Percentiles rank a stretch among this genome's conserved stretches.
Conservation (phyloP, 2,329 filamentous ascomycete genomes). For the Tolypocladium sp. region DNA sequence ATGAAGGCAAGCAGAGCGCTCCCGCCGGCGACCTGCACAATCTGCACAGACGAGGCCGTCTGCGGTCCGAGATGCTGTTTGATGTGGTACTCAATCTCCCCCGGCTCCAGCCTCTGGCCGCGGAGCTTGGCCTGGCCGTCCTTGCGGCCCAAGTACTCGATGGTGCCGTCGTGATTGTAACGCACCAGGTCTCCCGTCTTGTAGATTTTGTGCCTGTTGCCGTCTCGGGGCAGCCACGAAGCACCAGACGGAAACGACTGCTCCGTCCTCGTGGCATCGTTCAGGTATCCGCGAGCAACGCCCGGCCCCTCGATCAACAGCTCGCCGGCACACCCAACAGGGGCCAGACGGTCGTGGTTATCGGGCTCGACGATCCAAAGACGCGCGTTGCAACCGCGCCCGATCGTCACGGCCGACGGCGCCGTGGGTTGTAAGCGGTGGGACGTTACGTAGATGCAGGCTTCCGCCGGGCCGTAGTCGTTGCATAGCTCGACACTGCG, state of each 20-base stretch:
- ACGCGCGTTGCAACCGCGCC: too few relatives aligned
- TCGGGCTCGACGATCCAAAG: neutral
- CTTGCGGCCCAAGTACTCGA: slow-evolving; percentile 11
- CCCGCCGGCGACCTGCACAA: too few relatives aligned
- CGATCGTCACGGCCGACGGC: neutral
- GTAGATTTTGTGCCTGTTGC: neutral
- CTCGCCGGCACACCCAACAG: neutral
- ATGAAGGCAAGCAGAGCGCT: too few relatives aligned
- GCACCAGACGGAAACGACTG: too few relatives aligned
- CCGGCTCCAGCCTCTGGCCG: slow-evolving; percentile 9
- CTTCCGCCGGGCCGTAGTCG: neutral
- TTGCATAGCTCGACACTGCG: neutral
- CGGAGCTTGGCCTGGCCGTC: slow-evolving; percentile 18
- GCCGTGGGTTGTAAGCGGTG: too few relatives aligned
- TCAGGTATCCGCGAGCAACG: neutral
- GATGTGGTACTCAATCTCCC: neutral
- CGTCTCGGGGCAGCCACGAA: neutral
- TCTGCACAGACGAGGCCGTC: too few relatives aligned
- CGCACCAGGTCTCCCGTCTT: slow-evolving; percentile 11
- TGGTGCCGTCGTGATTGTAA: slow-evolving; percentile 17
- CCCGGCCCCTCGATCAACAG: neutral
- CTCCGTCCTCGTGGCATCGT: neutral
- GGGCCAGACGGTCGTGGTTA: neutral
- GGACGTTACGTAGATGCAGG: neutral
- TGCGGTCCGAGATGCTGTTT: too few relatives aligned